Evolutionary conservation across 306 rosid species (phyloP).

Genomic region (Vigna reflexopilosa): DNA sequence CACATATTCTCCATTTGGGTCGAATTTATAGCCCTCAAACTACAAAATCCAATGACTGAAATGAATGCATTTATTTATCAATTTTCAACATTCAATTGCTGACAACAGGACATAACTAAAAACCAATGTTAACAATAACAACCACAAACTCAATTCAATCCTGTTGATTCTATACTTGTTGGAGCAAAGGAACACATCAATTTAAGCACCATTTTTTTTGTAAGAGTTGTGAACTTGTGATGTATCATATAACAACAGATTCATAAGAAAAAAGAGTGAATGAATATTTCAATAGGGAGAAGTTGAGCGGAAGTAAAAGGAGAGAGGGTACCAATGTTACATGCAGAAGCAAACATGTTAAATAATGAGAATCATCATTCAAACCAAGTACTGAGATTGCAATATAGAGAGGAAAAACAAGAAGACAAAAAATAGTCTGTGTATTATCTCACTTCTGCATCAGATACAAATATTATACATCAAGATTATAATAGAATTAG

Average conservation of each 20-base stretch:
- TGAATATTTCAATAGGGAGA: not conserved
- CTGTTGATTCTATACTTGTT: not conserved
- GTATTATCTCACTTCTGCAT: too few species aligned
- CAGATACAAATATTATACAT: too few species aligned
- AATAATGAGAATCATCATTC: too few species aligned
- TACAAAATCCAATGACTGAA: slow-evolving; percentile 49
- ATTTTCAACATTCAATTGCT: slow-evolving; percentile 36
- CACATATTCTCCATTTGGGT: slow-evolving; percentile 89
- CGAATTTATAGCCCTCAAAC: slow-evolving; percentile 89
- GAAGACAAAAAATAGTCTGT: too few species aligned
- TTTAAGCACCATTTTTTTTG: not conserved
- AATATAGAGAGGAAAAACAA: too few species aligned
- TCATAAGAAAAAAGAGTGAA: slow-evolving; percentile 15
- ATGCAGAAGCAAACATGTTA: slow-evolving; percentile 15
- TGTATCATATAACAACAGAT: not conserved
- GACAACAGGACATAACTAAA: not conserved
- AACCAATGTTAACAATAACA: not conserved
- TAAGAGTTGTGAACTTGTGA: not conserved
- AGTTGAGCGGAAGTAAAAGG: not conserved
- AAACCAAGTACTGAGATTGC: too few species aligned
- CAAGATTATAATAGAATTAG: too few species aligned
- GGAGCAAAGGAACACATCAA: slow-evolving; percentile 5
- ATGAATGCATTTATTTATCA: slow-evolving; percentile 30
- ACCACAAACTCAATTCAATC: slow-evolving; percentile 36
- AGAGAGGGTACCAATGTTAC: not conserved